Percentiles rank a stretch among this genome's conserved stretches.
Conservation (phyloP, 495 filamentous ascomycete species). For the Daldinia bambusicola region DNA sequence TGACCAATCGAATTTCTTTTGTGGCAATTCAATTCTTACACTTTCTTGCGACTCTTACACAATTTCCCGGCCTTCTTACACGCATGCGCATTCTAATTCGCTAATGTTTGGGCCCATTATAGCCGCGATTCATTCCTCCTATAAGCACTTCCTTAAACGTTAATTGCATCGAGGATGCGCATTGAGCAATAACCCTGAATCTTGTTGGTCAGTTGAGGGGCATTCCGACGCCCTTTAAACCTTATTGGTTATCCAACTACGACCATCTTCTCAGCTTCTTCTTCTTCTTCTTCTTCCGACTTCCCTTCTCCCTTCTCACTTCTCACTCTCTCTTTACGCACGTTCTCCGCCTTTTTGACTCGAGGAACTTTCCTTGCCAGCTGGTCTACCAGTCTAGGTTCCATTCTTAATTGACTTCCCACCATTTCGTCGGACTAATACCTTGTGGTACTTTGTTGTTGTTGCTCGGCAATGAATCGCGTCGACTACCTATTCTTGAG, state of each 20-base stretch:
- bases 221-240: constrained; percentile 20
- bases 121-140: constrained; percentile 28
- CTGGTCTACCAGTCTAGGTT: background rate
- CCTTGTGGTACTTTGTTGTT: constrained; percentile 8
- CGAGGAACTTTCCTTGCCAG: background rate
- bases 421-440: constrained; percentile 21
- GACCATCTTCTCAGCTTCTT: background rate
- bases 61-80: background rate
- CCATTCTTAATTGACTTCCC: constrained; percentile 6
- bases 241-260: constrained; percentile 31
- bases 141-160: background rate
- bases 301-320: background rate
- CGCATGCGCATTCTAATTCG: constrained; percentile 16
- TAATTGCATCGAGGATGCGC: background rate
- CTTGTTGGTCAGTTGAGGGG: constrained; percentile 42
- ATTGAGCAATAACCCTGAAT: constrained; percentile 42
- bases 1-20: constrained; percentile 7
- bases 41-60: constrained; percentile 10
- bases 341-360: background rate
- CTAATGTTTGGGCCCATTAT: constrained; percentile 19
- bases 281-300: background rate
- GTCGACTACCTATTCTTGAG: constrained; percentile 6
- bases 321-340: constrained; percentile 6
- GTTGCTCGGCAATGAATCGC: constrained; percentile 34
- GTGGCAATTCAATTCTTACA: constrained; percentile 4